Base-by-base conservation (phyloP, 352 stramenopile species). In the Pythium monospermum region DNA sequence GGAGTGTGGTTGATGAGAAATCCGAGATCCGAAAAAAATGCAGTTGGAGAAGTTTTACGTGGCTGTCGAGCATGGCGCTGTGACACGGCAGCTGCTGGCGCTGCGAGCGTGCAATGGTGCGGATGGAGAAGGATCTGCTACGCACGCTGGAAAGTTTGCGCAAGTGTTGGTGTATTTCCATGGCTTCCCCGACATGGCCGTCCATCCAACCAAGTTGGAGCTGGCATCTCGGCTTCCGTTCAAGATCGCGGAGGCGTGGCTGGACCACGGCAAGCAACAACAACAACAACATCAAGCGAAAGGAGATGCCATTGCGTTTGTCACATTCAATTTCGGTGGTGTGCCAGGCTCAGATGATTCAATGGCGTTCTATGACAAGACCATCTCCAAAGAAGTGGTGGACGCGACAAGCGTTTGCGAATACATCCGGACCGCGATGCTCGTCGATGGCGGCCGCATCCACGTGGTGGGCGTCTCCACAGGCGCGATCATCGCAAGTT, bases 381-480 rank as follows among this genome's bases (percentile, higher is more conserved):
- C 59, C 5, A 69, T 91, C 23, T 68, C 53, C 0, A 54, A 70
- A 23, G 80, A 88, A 50, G 43, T 88, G 5, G 63, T 83, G 19
- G 80, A 91, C 56, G 66, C 64, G 8, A 47, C 80, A 10, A 63
- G 46, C 2, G 73, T 82, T 6, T 88, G 76, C 41, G 37, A 66
- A 22, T 80, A 71, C 39, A 64, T 81, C 6, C 61, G 60, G 8
- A 37, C 46, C 1, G 41, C 51, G n/a, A 49, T 86, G 10, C 39
- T 44, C 2, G 55, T 44, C 15, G 16, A 30, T 6, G 62, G 51
- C 6, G 56, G 50, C 1, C 69, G 62, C n/a, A 6, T 91, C 13
- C 75, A 91, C 26, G 54, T 84, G 7, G 66, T 87, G 7, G 80
- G 77, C 1, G 69, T 87, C 45, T 89, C 80, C 16, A 91, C 80